phyloP scores from a whole-genome alignment of 352 stramenopile genomes.

The Nothophytophthora sp. region DNA sequence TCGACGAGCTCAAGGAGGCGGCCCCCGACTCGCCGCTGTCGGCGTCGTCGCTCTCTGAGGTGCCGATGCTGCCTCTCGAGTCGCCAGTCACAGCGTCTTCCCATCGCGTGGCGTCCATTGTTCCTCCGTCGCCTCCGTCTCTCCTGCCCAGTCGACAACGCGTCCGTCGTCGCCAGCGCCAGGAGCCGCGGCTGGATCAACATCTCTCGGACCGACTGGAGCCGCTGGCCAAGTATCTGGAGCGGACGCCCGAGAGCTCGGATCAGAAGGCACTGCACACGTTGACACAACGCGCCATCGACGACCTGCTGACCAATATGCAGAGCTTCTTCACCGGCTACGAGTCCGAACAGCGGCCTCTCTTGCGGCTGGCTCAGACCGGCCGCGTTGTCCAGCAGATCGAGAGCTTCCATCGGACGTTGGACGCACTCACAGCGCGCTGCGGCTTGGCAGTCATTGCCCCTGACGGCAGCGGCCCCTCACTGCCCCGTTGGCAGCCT shows the following conservation, averaged over 20 bases:
- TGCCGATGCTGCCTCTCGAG: conserved; percentile 19
- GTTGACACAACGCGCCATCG: conserved; percentile 21
- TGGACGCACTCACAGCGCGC: conserved; percentile 32
- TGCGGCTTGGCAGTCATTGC: conserved; percentile 23
- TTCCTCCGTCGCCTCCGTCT: conserved; percentile 5
- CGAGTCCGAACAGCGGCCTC: conserved; percentile 19
- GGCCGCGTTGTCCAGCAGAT: conserved; percentile 36
- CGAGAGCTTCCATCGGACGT: conserved; percentile 28
- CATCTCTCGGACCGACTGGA: conserved; percentile 30
- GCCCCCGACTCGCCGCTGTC: conserved; percentile 16
- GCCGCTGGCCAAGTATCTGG: conserved; percentile 20
- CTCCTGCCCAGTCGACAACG: conserved; percentile 13
- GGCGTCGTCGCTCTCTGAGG: conserved; percentile 24
- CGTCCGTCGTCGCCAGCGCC: conserved; percentile 20
- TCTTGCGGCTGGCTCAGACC: conserved; percentile 32
- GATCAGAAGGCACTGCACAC: conserved; percentile 6
- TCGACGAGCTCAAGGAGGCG: conserved; percentile 23
- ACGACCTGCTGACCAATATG: conserved; percentile 27
- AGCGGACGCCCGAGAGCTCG: conserved; percentile 12
- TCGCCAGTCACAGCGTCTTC: conserved; percentile 13
- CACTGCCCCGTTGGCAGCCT: conserved; percentile 28
- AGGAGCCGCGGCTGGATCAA: conserved; percentile 24
- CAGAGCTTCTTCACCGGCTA: conserved; percentile 31
- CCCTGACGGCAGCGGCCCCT: conserved; percentile 2
- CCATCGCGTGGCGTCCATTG: conserved; percentile 13